These are phyloP conservation scores for Ophiostoma angusticollis DNA, from an alignment of 2,329 filamentous ascomycete genomes.

Conservation along the genomic window DNA sequence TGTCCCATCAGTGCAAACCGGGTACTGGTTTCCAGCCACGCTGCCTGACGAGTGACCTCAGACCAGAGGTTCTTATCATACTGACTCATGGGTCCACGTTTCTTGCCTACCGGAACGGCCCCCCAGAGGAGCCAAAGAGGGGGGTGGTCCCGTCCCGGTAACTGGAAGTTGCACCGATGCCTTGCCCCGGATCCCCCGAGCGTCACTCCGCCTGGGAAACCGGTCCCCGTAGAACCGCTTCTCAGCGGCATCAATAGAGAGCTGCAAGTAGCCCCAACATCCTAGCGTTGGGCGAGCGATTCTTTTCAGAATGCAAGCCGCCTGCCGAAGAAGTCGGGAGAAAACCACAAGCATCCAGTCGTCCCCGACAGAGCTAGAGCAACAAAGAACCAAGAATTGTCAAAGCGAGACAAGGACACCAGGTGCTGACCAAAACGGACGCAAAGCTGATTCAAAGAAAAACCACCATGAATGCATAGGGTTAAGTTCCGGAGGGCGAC, in stretches of 20 bases:
- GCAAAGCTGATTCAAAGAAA: conserved; percentile 6
- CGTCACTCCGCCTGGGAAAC: conserved; percentile 24
- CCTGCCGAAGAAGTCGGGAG: too few relatives aligned
- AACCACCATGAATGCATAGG: conserved; percentile 71
- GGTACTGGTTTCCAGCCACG: conserved; percentile 49
- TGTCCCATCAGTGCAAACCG: conserved; percentile 10
- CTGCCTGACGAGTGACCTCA: conserved; percentile 64
- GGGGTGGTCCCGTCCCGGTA: conserved; percentile 29
- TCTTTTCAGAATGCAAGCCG: conserved; percentile 5
- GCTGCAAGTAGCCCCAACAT: too few relatives aligned
- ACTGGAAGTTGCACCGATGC: conserved; percentile 38
- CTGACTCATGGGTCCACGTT: conserved; percentile 59
- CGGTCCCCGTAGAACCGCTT: conserved; percentile 29
- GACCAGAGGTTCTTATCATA: conserved; percentile 60
- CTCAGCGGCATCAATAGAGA: conserved; percentile 28
- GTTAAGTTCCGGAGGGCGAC: conserved; percentile 76
- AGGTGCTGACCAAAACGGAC: conserved; percentile 1
- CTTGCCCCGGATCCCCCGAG: conserved; percentile 26
- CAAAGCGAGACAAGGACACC: not conserved
- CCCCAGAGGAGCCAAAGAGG: conserved; percentile 17
- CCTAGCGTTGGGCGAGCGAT: not conserved
- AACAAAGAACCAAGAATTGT: not conserved
- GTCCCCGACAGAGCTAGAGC: too few relatives aligned
- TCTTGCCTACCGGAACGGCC: conserved; percentile 46
- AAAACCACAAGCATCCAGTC: not conserved